Evolutionary conservation across 805 yeast species (phyloP), one percentile per base, ranked within the genome.

Genomic region (Kodamaea sagamina): DNA sequence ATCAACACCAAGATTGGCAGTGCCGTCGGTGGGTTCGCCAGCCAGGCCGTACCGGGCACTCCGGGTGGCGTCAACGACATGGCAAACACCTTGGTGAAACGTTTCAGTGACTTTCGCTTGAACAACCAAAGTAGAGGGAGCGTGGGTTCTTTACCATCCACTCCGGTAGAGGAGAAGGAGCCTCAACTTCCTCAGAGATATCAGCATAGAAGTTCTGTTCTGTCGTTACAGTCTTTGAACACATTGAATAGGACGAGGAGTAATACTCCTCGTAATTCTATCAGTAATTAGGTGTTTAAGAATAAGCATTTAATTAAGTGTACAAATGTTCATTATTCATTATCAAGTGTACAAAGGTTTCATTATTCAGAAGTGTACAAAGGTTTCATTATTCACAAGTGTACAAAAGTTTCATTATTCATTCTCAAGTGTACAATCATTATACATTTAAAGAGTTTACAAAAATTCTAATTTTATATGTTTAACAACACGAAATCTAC

Each of bases 1-100:
- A 46, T 54, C 18, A 53, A 52, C 12, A 32, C 81, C 1, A 57
- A 60, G 28, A 72, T 76, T 1, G 71, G 71, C 13, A 29, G 34
- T 29, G 34, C 34, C 17, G 34, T 29, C 2, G 34, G 34, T 13
- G 34, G 34, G 4, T 17, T 29, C 18, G 8, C 24, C 8, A 29
- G 34, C 15, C 34, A 29, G 15, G 34, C 34, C 7, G 34, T 29
- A 9, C 34, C 34, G 5, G 34, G 34, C 3, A 15, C 17, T n/a
- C 17, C 34, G 3, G 34, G 34, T 13, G 34, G 34, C 4, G 34
- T 29, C 4, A 29, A 29, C 11, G 81, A 77, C 46, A 67, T 74
- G 36, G 77, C 82, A 0, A 72, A 72, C 44, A 61, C 68, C 9
- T 54, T 83, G 43, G 69, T 77, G 6, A 70, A 75, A 46, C 63